Base-by-base conservation (phyloP, 352 stramenopile genomes). In the Phytophthora rubi region DNA sequence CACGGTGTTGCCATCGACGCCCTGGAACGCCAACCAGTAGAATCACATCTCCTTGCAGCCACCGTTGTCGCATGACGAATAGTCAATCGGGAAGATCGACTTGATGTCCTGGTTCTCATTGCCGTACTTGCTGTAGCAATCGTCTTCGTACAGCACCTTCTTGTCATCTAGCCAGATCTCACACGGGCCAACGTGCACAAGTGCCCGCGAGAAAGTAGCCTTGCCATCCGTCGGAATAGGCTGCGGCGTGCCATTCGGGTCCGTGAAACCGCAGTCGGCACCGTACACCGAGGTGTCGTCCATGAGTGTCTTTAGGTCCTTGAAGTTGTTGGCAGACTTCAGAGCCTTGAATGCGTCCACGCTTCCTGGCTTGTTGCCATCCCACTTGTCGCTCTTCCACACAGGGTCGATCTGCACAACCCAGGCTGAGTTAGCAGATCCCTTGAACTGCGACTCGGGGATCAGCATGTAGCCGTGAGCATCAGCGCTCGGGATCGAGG, bases 11-110 rank as follows among this genome's bases (percentile, higher is more conserved):
- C 53, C 63, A 58, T 78, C 54, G 15, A 80, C 18, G 49, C 70
- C 73, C 57, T 82, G 75, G 57, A 82, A 77, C 2, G 75, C 75
- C 51, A 82, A 71, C 71, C 72, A 80, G 71, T 80, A 82, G 66
- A 82, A 82, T 39, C 68, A 71, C 72, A 82, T 78, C 60, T 71
- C 53, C 52, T 68, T 79, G 70, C 75, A 82, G 28, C 70, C 73
- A 35, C 59, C 53, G 1, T 58, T 62, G 15, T 65, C 49, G 52
- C 75, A 82, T 28, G 63, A 70, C 35, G 75, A 82, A 33, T 82
- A 82, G 69, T 82, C 75, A 48, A 82, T 63, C 3, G 75, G 75
- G 53, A 82, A 79, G 18, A 78, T 35, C 9, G 73, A 81, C 55
- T 81, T 81, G 58, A 81, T 72, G 55, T 80, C 72, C 39, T 77